Evolutionary conservation across 371 early-diverging fungal species (phyloP), one percentile per base, ranked within the genome.

Genomic region (Circinella minor): DNA sequence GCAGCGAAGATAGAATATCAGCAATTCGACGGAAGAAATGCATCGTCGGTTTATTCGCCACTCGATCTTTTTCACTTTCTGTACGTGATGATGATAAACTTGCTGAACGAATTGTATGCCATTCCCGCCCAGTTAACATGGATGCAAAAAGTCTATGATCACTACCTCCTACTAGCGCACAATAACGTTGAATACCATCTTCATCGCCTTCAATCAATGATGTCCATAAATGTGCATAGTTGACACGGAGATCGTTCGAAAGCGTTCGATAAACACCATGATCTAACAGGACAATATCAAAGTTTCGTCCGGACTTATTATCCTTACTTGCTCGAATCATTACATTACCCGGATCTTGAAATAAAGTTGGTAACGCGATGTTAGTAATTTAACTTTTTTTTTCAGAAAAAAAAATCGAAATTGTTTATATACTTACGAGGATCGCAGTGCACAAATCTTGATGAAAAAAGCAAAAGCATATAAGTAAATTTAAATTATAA

Each of bases 191-290:
- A 70, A 96, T 94, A 54, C 81, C 88, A 3, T 78, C 74, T 64
- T 92, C 93, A 71, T 96, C 87, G 20, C 94, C 94, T 17, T 82
- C 76, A 68, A 97, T 91, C 61, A 97, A 77, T 0, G 94, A 86
- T 4, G 83, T 87, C 98, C 97, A 98, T 57, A 98, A 83, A 61
- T 89, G 87, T 2, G 97, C 96, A 77, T 97, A 98, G 72, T 91
- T 87, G 14, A 90, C 81, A 27, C 94, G 86, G 74, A 98, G 87
- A 38, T 88, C 83, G 0, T 83, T 75, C 0, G 91, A 63, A 34
- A 98, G 75, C 5, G 84, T 82, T 17, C 95, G 91, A 78, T 98
- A 98, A 13, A 98, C 81, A 4, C 98, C 98, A 80, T 98, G 98
- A 75, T 98, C 98, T 59, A 98, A 76, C 6, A 98, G 79, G 1